Conservation (phyloP, 1,139 yeast genomes). For the Saccharomyces pastorianus region DNA sequence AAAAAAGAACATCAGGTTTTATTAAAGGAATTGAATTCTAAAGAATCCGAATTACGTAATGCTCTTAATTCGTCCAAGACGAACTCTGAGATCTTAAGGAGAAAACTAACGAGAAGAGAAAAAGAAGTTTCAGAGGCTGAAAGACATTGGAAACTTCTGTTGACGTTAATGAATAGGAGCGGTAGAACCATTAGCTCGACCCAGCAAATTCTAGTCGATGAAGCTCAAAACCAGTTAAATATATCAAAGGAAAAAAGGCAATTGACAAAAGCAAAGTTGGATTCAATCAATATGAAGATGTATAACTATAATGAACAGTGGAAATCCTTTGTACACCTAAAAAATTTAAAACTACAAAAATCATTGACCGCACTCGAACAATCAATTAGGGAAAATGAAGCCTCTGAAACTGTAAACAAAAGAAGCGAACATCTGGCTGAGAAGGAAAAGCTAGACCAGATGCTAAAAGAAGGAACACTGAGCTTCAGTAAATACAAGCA, state of each 20-base stretch:
- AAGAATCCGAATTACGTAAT: constrained; percentile 12
- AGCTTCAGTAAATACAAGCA: constrained; percentile 7
- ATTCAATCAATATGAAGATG: constrained; percentile 11
- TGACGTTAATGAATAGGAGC: constrained; percentile 6
- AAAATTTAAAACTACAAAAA: constrained; percentile 14
- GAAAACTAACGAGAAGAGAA: constrained; percentile 19
- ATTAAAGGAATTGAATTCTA: constrained; percentile 3
- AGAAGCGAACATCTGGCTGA: constrained; percentile 16
- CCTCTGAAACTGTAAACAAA: constrained; percentile 9
- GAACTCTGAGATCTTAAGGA: constrained; percentile 13
- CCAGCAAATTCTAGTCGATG: constrained; percentile 14
- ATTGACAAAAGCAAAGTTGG: constrained; percentile 16
- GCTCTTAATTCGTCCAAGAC: constrained; percentile 12
- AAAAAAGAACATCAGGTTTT: constrained; percentile 6
- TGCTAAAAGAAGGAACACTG: constrained; percentile 14
- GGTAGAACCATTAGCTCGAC: constrained; percentile 9
- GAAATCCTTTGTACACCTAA: constrained; percentile 10
- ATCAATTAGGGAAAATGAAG: constrained; percentile 8
- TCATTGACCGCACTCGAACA: constrained; percentile 15
- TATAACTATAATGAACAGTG: constrained; percentile 7
- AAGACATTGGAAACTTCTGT: constrained; percentile 11
- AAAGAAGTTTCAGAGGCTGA: constrained; percentile 13
- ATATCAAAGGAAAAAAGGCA: constrained; percentile 11
- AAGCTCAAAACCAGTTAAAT: constrained; percentile 10
- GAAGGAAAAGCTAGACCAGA: constrained; percentile 11